Conservation (phyloP, 2,329 filamentous ascomycete species). For the Penicillium sp. region DNA sequence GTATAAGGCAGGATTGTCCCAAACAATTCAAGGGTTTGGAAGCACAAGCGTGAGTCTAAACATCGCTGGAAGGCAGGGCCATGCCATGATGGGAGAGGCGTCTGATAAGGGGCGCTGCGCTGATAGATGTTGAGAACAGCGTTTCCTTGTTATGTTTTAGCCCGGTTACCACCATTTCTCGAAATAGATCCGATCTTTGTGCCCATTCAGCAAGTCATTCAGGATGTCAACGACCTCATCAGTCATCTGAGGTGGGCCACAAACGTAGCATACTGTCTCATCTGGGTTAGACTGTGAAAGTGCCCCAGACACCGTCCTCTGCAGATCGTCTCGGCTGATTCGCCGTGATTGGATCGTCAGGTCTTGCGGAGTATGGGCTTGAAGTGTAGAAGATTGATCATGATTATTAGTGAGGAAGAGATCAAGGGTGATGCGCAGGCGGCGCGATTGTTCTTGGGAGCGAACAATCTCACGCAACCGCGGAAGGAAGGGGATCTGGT, state of each 20-base stretch:
- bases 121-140: background rate
- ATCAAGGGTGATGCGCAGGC: slow-evolving; percentile 37
- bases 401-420: slow-evolving; percentile 40
- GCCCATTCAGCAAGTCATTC: slow-evolving; percentile 47
- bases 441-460: slow-evolving; percentile 32
- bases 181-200: slow-evolving; percentile 56
- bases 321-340: slow-evolving; percentile 44
- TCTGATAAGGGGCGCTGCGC: too few species aligned
- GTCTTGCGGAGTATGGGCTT: slow-evolving; percentile 27
- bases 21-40: too few species aligned
- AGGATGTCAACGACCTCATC: slow-evolving; percentile 63
- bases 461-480: slow-evolving; percentile 48
- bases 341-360: slow-evolving; percentile 37
- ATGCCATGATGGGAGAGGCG: background rate
- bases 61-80: too few species aligned
- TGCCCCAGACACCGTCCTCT: slow-evolving; percentile 35
- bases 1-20: too few species aligned
- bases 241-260: slow-evolving; percentile 71
- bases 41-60: too few species aligned
- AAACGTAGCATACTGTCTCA: slow-evolving; percentile 66
- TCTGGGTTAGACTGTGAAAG: slow-evolving; percentile 32
- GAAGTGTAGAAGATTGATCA: slow-evolving; percentile 12
- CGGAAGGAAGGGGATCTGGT: slow-evolving; percentile 53
- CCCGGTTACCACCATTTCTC: slow-evolving; percentile 67
- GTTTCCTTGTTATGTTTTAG: background rate